Percentiles rank a stretch among this genome's conserved stretches.
These are phyloP conservation scores for Athelia sp. DNA, from an alignment of 1,284 basidiomycete species.

Conservation along the genomic window DNA sequence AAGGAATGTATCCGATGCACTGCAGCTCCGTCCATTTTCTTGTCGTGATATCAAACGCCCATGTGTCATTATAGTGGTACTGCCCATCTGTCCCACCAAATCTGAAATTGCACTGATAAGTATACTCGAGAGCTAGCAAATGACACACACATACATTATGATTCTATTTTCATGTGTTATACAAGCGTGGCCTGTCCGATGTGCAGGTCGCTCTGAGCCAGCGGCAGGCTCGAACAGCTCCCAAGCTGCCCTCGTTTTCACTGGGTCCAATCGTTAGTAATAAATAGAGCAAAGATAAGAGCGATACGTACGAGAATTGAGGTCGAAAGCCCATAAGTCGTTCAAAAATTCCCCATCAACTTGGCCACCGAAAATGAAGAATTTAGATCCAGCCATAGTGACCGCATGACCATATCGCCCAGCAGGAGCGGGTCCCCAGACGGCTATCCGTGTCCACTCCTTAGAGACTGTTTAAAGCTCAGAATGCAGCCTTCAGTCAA, in stretches of 20 bases:
- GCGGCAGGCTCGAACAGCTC: constrained; percentile 68
- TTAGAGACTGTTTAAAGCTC: constrained; percentile 57
- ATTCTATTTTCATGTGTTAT: constrained; percentile 85
- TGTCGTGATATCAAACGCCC: constrained; percentile 87
- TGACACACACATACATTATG: constrained; percentile 60
- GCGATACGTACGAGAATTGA: constrained; percentile 82
- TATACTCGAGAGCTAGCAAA: constrained; percentile 9
- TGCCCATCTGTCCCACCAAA: constrained; percentile 98
- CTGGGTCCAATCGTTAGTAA: constrained; percentile 33
- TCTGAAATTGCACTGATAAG: constrained; percentile 33
- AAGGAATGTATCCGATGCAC: constrained; percentile 97
- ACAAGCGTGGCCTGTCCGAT: constrained; percentile 91
- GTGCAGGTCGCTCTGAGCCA: constrained; percentile 67
- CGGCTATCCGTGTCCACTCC: constrained; percentile 90
- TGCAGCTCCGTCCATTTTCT: constrained; percentile 88
- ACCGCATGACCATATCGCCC: constrained; percentile 97
- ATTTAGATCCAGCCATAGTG: constrained; percentile 87
- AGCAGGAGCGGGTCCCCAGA: constrained; percentile 70
- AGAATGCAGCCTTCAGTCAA: constrained; percentile 1
- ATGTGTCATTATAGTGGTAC: constrained; percentile 99
- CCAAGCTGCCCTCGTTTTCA: constrained; percentile 72
- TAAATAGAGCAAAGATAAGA: constrained; percentile 1
- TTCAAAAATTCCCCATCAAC: constrained; percentile 95
- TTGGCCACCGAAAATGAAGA: constrained; percentile 96
- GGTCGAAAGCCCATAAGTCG: constrained; percentile 96